A percentile compares a stretch with the other conserved stretches of the same genome.
Conservation (phyloP, 2,329 filamentous ascomycete genomes). For the Sphaerulina musiva region DNA sequence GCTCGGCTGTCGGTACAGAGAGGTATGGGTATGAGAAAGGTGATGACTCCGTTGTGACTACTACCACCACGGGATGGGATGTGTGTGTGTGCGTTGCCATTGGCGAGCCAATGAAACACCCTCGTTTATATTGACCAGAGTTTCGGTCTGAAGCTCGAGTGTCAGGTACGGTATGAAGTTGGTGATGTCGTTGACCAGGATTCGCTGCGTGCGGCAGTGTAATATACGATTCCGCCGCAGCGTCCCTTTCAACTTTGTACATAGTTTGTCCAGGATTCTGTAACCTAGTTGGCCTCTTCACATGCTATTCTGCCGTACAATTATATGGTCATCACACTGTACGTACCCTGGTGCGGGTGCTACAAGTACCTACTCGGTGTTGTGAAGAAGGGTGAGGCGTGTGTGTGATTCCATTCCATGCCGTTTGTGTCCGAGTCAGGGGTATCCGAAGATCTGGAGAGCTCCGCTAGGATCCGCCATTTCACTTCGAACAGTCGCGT, state of each 20-base stretch:
- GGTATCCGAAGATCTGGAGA: not conserved
- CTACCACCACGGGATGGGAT: too few relatives aligned
- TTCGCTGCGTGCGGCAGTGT: not conserved
- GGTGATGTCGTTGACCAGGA: constrained; percentile 1
- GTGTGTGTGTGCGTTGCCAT: too few relatives aligned
- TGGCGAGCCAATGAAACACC: not conserved
- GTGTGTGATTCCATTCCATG: not conserved
- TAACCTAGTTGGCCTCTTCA: not conserved
- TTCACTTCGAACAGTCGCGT: not conserved
- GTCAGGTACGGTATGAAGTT: not conserved
- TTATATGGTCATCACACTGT: not conserved
- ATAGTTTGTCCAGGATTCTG: not conserved
- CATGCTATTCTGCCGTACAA: not conserved
- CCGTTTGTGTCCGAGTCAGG: not conserved
- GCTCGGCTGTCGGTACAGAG: too few relatives aligned
- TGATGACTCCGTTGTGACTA: too few relatives aligned
- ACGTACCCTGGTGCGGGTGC: not conserved
- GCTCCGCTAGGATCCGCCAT: not conserved
- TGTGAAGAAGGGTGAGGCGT: not conserved
- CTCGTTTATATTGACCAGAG: not conserved
- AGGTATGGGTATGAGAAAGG: too few relatives aligned
- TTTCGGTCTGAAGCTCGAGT: not conserved
- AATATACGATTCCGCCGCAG: too few relatives aligned
- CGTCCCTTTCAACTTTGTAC: not conserved
- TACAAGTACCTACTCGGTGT: not conserved